Evolutionary conservation across 306 rosid genomes (phyloP).

Genomic region (Gastrolobium villosum): DNA sequence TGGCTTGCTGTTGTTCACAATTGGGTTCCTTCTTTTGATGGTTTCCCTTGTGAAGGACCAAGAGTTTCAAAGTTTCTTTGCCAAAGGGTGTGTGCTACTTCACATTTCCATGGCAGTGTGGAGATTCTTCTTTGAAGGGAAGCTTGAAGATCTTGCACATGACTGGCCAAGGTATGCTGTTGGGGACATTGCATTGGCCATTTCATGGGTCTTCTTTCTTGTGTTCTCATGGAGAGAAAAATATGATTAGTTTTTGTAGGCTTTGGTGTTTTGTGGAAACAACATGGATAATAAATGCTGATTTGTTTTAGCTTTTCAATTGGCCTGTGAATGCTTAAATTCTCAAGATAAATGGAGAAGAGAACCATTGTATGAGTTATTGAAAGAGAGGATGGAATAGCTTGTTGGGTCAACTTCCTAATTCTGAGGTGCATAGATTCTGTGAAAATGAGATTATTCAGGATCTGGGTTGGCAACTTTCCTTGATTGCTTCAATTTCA

Average conservation of each 20-base stretch:
- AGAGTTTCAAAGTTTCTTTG: slow-evolving; percentile 89
- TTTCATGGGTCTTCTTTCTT: slow-evolving; percentile 79
- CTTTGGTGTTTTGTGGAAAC: slow-evolving; percentile 23
- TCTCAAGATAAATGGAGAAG: slow-evolving; percentile 5
- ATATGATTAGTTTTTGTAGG: slow-evolving; percentile 62
- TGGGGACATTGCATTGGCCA: slow-evolving; percentile 78
- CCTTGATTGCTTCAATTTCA: slow-evolving; percentile 27
- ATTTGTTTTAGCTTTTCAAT: background rate
- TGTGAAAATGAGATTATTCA: background rate
- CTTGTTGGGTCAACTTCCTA: slow-evolving; percentile 22
- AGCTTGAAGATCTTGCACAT: slow-evolving; percentile 68
- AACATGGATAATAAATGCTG: background rate
- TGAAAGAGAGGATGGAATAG: slow-evolving; percentile 23
- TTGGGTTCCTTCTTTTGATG: slow-evolving; percentile 86
- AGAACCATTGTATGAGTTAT: background rate
- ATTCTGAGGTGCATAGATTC: background rate
- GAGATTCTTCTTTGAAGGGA: slow-evolving; percentile 76
- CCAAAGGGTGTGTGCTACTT: slow-evolving; percentile 85
- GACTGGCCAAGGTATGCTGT: slow-evolving; percentile 74
- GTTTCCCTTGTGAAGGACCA: slow-evolving; percentile 81
- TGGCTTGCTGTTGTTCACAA: slow-evolving; percentile 73
- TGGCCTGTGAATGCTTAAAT: slow-evolving; percentile 24
- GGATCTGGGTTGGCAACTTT: slow-evolving; percentile 13
- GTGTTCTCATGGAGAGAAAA: slow-evolving; percentile 83
- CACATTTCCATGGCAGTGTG: slow-evolving; percentile 89